A percentile compares a stretch with the other conserved stretches of the same genome.
Conservation (phyloP, 805 yeast species). For the Candida andamanensis region DNA sequence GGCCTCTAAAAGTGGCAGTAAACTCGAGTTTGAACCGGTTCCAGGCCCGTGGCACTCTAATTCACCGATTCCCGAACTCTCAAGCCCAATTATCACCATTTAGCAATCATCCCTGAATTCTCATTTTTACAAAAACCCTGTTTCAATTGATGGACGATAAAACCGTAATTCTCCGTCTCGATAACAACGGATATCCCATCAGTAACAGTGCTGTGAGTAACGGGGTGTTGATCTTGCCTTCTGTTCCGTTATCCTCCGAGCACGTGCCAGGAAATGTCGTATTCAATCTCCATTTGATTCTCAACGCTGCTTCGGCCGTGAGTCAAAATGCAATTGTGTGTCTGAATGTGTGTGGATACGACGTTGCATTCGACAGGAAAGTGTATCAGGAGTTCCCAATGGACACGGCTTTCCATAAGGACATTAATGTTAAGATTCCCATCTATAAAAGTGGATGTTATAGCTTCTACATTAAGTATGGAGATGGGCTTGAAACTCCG, state of each 20-base stretch:
- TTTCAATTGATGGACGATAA: background rate
- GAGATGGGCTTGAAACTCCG: constrained; percentile 42
- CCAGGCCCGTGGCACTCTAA: too few species aligned
- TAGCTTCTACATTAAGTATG: constrained; percentile 64
- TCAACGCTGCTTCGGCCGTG: constrained; percentile 73
- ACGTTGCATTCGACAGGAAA: constrained; percentile 49
- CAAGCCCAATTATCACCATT: too few species aligned
- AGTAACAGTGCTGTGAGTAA: constrained; percentile 27
- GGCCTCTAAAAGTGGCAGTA: too few species aligned
- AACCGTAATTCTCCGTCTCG: constrained; percentile 33
- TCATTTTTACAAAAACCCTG: background rate
- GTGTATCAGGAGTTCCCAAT: constrained; percentile 49
- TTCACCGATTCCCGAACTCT: too few species aligned
- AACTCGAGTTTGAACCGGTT: too few species aligned
- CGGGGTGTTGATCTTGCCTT: constrained; percentile 51
- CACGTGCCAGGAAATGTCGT: constrained; percentile 36
- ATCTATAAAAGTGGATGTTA: constrained; percentile 75
- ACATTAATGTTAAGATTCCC: constrained; percentile 54
- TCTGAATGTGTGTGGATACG: constrained; percentile 60
- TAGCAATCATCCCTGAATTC: too few species aligned
- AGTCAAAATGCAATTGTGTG: constrained; percentile 66
- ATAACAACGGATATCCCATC: constrained; percentile 45
- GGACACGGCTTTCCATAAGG: constrained; percentile 56
- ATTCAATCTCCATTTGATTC: constrained; percentile 50
- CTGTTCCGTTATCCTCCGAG: constrained; percentile 31